phyloP scores from a whole-genome alignment of 768 basidiomycete genomes.

The Leucogyrophana mollusca region DNA sequence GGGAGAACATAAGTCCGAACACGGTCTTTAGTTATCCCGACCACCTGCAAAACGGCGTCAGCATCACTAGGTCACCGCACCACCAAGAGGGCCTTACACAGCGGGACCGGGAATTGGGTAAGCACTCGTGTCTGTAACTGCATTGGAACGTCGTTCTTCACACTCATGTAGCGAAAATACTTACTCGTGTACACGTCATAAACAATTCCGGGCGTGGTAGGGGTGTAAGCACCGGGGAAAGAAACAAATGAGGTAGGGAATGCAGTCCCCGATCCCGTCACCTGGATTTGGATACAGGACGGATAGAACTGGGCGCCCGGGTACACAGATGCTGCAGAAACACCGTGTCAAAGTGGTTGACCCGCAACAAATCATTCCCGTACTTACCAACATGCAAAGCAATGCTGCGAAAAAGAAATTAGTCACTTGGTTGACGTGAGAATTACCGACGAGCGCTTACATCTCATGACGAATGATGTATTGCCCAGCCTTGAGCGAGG shows the following conservation, averaged over 20 bases:
- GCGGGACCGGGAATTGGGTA: slow-evolving; percentile 45
- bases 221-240: slow-evolving; percentile 47
- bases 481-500: slow-evolving; percentile 44
- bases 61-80: too few species aligned
- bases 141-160: not conserved
- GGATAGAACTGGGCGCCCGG: slow-evolving; percentile 47
- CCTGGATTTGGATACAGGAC: slow-evolving; percentile 44
- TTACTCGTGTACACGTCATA: slow-evolving; percentile 34
- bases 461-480: slow-evolving; percentile 51
- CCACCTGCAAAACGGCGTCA: too few species aligned
- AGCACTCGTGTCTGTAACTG: slow-evolving; percentile 13
- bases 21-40: too few species aligned
- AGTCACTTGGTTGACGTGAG: not conserved
- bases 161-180: slow-evolving; percentile 6
- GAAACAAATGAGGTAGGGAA: slow-evolving; percentile 45
- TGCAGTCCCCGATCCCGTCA: slow-evolving; percentile 44
- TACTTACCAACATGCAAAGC: slow-evolving; percentile 35
- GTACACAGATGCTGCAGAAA: slow-evolving; percentile 33
- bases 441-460: slow-evolving; percentile 18
- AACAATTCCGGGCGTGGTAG: slow-evolving; percentile 34
- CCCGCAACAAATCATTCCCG: not conserved
- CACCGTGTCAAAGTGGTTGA: not conserved
- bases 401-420: slow-evolving; percentile 26
- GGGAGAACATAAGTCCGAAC: too few species aligned
- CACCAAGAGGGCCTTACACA: slow-evolving; percentile 28